Percentiles rank a stretch among this genome's conserved stretches.
phyloP scores from a whole-genome alignment of 2,329 filamentous ascomycete genomes.

The Verruconis gallopava region DNA sequence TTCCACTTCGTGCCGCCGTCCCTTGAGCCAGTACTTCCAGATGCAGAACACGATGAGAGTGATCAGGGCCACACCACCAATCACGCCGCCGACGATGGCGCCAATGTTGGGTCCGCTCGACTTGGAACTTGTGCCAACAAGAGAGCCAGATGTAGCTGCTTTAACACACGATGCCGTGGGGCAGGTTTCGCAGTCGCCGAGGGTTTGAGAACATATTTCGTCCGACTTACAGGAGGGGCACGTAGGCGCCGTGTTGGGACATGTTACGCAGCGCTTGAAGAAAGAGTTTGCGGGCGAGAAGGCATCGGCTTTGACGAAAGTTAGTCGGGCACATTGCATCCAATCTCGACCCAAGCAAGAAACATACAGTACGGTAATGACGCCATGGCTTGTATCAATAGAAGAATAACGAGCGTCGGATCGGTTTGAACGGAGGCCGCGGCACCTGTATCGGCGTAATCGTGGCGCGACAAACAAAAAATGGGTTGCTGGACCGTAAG shows the following conservation, averaged over 20 bases:
- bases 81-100: slow-evolving; percentile 80
- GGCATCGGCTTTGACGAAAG: too few species aligned
- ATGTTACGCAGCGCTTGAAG: slow-evolving; percentile 48
- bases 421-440: too few species aligned
- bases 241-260: slow-evolving; percentile 37
- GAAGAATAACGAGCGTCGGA: too few species aligned
- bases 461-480: too few species aligned
- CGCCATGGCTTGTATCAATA: too few species aligned
- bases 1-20: slow-evolving; percentile 49
- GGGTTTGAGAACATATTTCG: slow-evolving; percentile 47
- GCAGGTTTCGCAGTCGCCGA: slow-evolving; percentile 47
- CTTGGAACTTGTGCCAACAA: slow-evolving; percentile 19
- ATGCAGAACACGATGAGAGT: slow-evolving; percentile 65
- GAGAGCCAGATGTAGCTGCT: slow-evolving; percentile 25
- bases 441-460: too few species aligned
- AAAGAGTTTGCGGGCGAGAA: slow-evolving; percentile 17
- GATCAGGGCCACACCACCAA: slow-evolving; percentile 69
- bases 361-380: too few species aligned
- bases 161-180: slow-evolving; percentile 43
- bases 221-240: slow-evolving; percentile 46
- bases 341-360: too few species aligned
- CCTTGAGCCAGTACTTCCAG: slow-evolving; percentile 80
- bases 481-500: too few species aligned
- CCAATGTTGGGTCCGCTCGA: slow-evolving; percentile 51
- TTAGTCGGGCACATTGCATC: too few species aligned